Percentiles rank a stretch among this genome's conserved stretches.
These are phyloP conservation scores for Lasiodiplodia sp. DNA, from an alignment of 2,329 filamentous ascomycete species.

Conservation along the genomic window DNA sequence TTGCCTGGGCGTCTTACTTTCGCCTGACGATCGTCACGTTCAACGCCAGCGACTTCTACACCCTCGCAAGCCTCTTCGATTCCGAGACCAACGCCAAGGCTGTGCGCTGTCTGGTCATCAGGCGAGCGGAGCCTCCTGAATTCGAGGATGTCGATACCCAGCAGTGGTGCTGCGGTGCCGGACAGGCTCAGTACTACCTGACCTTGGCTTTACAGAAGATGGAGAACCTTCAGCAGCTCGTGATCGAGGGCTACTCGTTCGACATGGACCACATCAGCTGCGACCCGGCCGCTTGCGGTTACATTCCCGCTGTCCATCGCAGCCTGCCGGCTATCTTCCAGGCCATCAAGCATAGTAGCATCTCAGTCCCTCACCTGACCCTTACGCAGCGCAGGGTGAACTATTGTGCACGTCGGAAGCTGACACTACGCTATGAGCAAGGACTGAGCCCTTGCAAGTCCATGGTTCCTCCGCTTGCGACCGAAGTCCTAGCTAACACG, in stretches of 20 bases:
- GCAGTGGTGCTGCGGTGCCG: background rate
- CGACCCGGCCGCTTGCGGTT: background rate
- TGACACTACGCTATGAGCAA: no score
- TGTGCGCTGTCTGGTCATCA: background rate
- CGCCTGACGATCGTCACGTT: no score
- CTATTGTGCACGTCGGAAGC: no score
- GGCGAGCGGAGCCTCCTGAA: no score
- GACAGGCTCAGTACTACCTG: background rate
- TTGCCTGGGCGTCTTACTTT: no score
- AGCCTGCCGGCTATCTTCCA: background rate
- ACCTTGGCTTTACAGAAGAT: background rate
- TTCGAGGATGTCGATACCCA: fast-evolving
- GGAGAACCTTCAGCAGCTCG: background rate
- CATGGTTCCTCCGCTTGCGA: background rate
- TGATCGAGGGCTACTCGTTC: background rate
- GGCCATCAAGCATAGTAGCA: background rate
- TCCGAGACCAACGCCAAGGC: background rate
- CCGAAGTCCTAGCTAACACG: background rate
- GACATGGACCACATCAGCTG: background rate
- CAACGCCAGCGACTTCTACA: no score
- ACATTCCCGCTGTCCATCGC: background rate
- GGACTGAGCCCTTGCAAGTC: background rate
- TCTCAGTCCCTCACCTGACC: background rate
- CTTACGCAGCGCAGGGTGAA: no score
- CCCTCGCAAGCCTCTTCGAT: no score